Base-by-base conservation (phyloP, 2,329 filamentous ascomycete genomes). In the Aspergillus sp. region DNA sequence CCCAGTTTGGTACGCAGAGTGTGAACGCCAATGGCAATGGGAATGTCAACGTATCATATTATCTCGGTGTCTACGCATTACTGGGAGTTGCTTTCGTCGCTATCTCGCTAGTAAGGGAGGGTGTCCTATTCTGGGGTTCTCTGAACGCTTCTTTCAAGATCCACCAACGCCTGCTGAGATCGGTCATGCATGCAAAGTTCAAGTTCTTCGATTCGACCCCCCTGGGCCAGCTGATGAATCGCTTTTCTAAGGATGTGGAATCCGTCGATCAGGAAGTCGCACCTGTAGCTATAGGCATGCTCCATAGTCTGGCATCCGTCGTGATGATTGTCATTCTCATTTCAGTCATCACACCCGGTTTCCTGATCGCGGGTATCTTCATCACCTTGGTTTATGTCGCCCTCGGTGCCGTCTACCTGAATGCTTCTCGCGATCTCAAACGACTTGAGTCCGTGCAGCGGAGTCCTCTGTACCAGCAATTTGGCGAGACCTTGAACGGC, bases 131-230 rank as follows among this genome's bases (percentile, higher is more conserved):
- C 80, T 90, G 89, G 73, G 95, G 95, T 3, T 97, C 95, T 5
- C 82, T 98, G 50, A 89, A 88, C 25, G 95, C 95, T 2, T 98
- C 95, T 25, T 89, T 86, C 80, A 88, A 87, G 67, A 87, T 99
- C 19, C 95, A 99, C 74, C 84, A 88, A 66, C 82, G 85, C 38
- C 82, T 99, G 57, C 89, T 99, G 74, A 83, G 86, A 27, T 83
- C 90, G 1, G 87, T 99, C 23, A 90, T 91, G 13, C 88, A 93
- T 66, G 95, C 95, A 30, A 94, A 92, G 73, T 98, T 99, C 82
- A 92, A 91, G 73, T 99, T 99, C 80, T 99, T 99, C 71, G 95
- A 99, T 71, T 90, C 94, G 1, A 99, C 95, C 0, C 95, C 95
- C 2, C 85, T 98, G 0, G 95, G 95, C 11, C 94, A 97, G 77